phyloP scores from a whole-genome alignment of 2,329 filamentous ascomycete species.

The Colletotrichum filicis region DNA sequence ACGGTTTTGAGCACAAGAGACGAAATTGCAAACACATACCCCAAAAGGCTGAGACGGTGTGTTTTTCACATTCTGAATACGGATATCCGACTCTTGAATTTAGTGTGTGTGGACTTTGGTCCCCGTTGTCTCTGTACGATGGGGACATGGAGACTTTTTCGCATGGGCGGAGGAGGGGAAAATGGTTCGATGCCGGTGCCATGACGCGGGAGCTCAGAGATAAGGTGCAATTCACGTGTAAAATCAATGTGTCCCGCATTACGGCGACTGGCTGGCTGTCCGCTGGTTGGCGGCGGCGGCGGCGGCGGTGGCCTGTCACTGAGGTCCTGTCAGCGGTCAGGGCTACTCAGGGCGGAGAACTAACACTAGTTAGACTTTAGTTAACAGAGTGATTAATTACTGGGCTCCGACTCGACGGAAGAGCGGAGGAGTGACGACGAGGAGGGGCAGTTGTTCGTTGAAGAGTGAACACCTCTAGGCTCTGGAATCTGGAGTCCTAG shows the following conservation, averaged over 20 bases:
- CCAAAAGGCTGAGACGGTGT: not conserved
- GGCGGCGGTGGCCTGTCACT: not conserved
- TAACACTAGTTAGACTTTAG: not conserved
- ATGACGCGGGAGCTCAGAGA: conserved; percentile 28
- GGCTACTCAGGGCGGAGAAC: not conserved
- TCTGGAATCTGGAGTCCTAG: too few relatives aligned
- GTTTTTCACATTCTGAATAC: not conserved
- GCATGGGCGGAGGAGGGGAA: not conserved
- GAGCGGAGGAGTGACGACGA: conserved; percentile 5
- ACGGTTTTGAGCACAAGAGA: not conserved
- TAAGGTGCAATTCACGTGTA: conserved; percentile 33
- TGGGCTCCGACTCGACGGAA: not conserved
- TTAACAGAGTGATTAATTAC: not conserved
- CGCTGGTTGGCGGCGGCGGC: too few relatives aligned
- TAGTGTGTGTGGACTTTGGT: not conserved
- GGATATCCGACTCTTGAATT: not conserved
- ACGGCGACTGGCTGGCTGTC: not conserved
- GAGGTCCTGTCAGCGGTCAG: not conserved
- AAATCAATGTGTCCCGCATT: conserved; percentile 31
- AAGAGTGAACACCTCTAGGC: too few relatives aligned
- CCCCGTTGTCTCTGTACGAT: not conserved
- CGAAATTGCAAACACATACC: not conserved
- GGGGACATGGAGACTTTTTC: not conserved
- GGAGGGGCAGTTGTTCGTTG: not conserved
- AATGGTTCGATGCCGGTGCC: conserved; percentile 21